Percentiles rank a stretch among this genome's conserved stretches.
phyloP scores from a whole-genome alignment of 169 alveolate species.

The Plasmodium vinckei region DNA sequence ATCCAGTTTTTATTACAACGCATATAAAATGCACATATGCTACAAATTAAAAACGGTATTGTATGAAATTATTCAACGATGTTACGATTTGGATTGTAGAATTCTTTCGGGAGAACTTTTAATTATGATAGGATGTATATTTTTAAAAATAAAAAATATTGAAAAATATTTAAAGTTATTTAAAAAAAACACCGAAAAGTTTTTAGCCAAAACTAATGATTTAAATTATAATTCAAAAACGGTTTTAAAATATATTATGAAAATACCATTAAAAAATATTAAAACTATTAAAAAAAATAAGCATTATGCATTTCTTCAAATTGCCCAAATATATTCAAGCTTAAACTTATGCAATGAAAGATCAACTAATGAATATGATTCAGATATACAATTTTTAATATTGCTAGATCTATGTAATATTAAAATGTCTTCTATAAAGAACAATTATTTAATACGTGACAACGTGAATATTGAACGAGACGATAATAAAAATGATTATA shows the following conservation, averaged over 20 bases:
- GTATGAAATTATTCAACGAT: constrained; percentile 59
- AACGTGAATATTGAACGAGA: not conserved
- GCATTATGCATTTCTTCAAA: constrained; percentile 67
- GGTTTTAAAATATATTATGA: constrained; percentile 36
- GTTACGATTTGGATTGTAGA: constrained; percentile 59
- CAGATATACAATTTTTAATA: constrained; percentile 67
- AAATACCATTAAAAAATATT: constrained; percentile 60
- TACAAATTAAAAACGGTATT: constrained; percentile 51
- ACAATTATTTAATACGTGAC: constrained; percentile 1
- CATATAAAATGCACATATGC: constrained; percentile 15
- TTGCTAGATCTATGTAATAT: constrained; percentile 34
- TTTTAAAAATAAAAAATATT: constrained; percentile 65
- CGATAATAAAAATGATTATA: not conserved
- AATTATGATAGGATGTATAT: constrained; percentile 61
- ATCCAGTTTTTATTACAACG: not conserved
- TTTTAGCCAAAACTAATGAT: constrained; percentile 37
- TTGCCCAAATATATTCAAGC: constrained; percentile 55
- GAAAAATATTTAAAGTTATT: constrained; percentile 45
- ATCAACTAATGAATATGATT: constrained; percentile 35
- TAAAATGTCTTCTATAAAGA: constrained; percentile 12
- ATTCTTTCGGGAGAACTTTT: constrained; percentile 59
- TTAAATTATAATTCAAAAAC: constrained; percentile 54
- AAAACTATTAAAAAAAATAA: constrained; percentile 4
- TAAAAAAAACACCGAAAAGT: constrained; percentile 38
- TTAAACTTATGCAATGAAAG: constrained; percentile 29